Evolutionary conservation across 2,329 filamentous ascomycete genomes (phyloP), one percentile per base, ranked within the genome.

Genomic region (Myriangium duriaei): DNA sequence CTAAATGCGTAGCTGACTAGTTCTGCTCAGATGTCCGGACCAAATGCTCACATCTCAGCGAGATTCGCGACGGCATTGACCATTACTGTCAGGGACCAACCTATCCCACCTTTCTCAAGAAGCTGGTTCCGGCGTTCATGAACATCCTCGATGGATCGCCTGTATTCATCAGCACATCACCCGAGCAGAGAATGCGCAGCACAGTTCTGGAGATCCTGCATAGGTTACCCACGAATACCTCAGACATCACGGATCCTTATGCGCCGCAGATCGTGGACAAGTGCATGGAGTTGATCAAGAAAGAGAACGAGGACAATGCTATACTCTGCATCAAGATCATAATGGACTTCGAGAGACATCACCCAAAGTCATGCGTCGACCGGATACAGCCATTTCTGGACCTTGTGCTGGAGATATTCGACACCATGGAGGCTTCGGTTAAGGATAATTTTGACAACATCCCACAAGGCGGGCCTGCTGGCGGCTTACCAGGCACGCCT

Each of bases 281-380:
- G 47, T 71, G 96, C 45, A 88, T 96, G 77, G 73, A 75, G 39
- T 66, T 98, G 42, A 86, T 96, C 42, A 78, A 80, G 49, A 80
- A 76, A 30, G 91, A 99, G 60, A 98, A 98, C 51, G 91, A 99
- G 62, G 91, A 99, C 46, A 99, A 98, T 68, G 91, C 88, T 2
- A 85, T 92, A n/a, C 66, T 98, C 45, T 95, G 88, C 57, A 85
- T 99, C 63, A 98, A 98, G 68, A 93, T 88, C 11, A 85, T 93
- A 36, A 95, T 94, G 67, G 91, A 99, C 55, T 79, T 96, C 47
- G 85, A 93, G 71, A 79, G 91, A 34, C 85, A 94, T 55, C 88
- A 96, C 60, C 75, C 79, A 41, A 92, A 88, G 62, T 51, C 50
- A 29, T 76, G 95, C 5, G 63, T 65, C n/a, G 71, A 74, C 41